Conservation (phyloP, 202 grass and related monocot genomes). For the Digitaria exilis region DNA sequence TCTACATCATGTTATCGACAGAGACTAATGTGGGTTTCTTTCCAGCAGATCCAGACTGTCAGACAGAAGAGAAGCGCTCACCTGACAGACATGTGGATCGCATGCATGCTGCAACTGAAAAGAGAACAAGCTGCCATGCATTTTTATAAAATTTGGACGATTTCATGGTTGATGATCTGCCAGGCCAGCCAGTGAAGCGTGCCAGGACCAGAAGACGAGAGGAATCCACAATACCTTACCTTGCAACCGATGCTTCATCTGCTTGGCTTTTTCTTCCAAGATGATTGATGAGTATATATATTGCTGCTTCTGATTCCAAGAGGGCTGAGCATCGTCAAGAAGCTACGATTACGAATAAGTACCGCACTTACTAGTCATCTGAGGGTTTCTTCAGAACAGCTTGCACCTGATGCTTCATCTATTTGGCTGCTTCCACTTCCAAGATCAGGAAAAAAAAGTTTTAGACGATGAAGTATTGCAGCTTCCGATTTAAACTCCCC, state of each 20-base stretch:
- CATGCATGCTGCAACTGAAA: neutral
- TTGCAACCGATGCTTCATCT: neutral
- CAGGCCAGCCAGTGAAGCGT: conserved; percentile 1
- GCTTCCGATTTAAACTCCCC: too few relatives aligned
- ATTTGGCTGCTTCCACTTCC: neutral
- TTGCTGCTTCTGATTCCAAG: neutral
- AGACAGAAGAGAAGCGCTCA: neutral
- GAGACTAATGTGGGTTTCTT: neutral
- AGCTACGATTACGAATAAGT: too few relatives aligned
- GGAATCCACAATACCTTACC: neutral
- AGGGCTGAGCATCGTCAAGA: too few relatives aligned
- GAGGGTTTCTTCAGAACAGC: neutral
- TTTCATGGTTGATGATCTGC: neutral
- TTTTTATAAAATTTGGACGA: neutral
- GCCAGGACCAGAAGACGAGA: neutral
- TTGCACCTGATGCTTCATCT: neutral
- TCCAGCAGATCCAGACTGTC: conserved; percentile 6
- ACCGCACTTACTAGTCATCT: too few relatives aligned
- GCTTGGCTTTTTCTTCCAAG: conserved; percentile 16
- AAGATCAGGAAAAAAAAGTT: too few relatives aligned
- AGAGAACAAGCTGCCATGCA: neutral
- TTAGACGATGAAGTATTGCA: too few relatives aligned
- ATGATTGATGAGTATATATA: neutral
- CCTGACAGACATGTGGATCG: neutral
- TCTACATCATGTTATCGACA: neutral